phyloP scores from a whole-genome alignment of 768 basidiomycete genomes.

The Rhizopogon vinicolor region DNA sequence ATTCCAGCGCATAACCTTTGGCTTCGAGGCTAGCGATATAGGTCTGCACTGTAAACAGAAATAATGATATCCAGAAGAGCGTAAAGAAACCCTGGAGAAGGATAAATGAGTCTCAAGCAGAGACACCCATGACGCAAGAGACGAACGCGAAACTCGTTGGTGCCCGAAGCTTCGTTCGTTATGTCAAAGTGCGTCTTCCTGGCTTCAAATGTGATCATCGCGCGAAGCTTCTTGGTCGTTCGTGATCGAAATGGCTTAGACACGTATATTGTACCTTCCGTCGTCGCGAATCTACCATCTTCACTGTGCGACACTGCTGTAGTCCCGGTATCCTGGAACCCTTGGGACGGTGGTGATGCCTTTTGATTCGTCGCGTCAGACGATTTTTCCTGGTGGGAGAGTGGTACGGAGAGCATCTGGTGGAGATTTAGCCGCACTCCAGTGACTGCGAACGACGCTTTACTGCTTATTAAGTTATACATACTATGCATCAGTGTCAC shows the following conservation, averaged over 20 bases:
- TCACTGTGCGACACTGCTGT: conserved; percentile 2
- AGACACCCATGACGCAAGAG: neutral
- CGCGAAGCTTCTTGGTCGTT: conserved; percentile 71
- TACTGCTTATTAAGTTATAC: too few species aligned
- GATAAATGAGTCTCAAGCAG: neutral
- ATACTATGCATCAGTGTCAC: too few species aligned
- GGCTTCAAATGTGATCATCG: conserved; percentile 82
- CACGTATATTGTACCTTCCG: conserved; percentile 66
- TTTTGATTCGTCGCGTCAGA: conserved; percentile 2
- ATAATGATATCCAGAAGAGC: conserved; percentile 90
- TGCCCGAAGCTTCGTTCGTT: conserved; percentile 62
- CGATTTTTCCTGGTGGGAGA: neutral
- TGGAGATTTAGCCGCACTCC: neutral
- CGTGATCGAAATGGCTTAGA: conserved; percentile 74
- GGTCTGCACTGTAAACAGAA: conserved; percentile 74
- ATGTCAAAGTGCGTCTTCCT: conserved; percentile 85
- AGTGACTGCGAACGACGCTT: neutral
- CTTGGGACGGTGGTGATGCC: neutral
- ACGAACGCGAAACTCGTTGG: conserved; percentile 80
- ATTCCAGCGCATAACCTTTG: conserved; percentile 73
- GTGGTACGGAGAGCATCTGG: neutral
- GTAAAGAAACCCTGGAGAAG: conserved; percentile 82
- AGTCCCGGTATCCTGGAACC: neutral
- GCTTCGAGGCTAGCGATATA: conserved; percentile 74
- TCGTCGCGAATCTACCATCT: conserved; percentile 39